Evolutionary conservation across 495 filamentous ascomycete genomes (phyloP).

Genomic region (Aspergillus indologenus): DNA sequence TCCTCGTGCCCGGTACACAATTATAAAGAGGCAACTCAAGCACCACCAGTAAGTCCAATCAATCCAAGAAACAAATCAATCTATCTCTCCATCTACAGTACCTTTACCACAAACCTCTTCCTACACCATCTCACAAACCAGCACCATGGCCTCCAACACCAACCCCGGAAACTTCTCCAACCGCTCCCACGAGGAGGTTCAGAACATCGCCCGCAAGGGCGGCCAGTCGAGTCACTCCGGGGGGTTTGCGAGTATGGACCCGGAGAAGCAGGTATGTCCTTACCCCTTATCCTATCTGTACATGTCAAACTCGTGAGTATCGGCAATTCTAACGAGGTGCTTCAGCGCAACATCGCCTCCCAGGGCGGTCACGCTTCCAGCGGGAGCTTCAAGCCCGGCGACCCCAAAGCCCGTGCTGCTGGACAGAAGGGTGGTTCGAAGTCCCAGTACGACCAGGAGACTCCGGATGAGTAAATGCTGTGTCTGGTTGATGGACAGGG

Average conservation of each 20-base stretch:
- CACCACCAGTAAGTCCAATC: too few species aligned
- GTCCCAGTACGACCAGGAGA: slow-evolving; percentile 9
- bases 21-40: slow-evolving; percentile 1
- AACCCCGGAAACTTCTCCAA: slow-evolving; percentile 66
- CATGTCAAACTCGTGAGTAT: neutral
- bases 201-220: slow-evolving; percentile 49
- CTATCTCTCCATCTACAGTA: neutral
- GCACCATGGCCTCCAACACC: slow-evolving; percentile 27
- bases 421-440: slow-evolving; percentile 41
- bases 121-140: slow-evolving; percentile 3
- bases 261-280: slow-evolving; percentile 47
- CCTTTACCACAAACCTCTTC: slow-evolving; percentile 1
- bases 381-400: slow-evolving; percentile 46
- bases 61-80: neutral
- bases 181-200: slow-evolving; percentile 56
- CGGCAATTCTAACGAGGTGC: neutral
- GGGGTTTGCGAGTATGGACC: slow-evolving; percentile 35
- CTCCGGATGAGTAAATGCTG: slow-evolving; percentile 13
- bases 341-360: slow-evolving; percentile 46
- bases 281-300: neutral
- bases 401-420: slow-evolving; percentile 44
- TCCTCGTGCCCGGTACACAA: neutral
- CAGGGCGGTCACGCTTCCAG: slow-evolving; percentile 51
- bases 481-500: neutral
- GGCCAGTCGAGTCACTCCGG: slow-evolving; percentile 42